phyloP scores from a whole-genome alignment of 345 rosid species.

The Erodium maritimum region DNA sequence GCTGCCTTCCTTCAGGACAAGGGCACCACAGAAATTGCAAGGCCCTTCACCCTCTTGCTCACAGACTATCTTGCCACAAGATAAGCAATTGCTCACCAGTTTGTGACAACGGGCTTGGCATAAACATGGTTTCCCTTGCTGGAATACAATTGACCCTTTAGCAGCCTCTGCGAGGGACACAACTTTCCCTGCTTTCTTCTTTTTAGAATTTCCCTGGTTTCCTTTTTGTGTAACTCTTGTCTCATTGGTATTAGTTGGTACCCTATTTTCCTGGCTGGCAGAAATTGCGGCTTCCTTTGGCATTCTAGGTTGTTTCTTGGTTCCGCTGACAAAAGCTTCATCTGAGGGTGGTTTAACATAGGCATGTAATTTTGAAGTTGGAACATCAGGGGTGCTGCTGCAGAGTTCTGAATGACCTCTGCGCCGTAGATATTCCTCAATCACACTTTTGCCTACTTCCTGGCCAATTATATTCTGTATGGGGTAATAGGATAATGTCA shows the following conservation, averaged over 20 bases:
- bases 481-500: not conserved
- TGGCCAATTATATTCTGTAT: conserved; percentile 73
- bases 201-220: conserved; percentile 40
- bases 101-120: conserved; percentile 85
- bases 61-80: conserved; percentile 93
- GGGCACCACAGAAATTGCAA: conserved; percentile 76
- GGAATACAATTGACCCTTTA: conserved; percentile 85
- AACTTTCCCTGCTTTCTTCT: conserved; percentile 81
- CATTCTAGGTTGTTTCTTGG: conserved; percentile 38
- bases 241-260: conserved; percentile 14
- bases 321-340: conserved; percentile 25
- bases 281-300: conserved; percentile 33
- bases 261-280: conserved; percentile 19
- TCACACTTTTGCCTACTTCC: conserved; percentile 58
- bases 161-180: conserved; percentile 90
- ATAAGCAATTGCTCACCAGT: conserved; percentile 83
- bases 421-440: conserved; percentile 56
- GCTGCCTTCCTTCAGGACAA: conserved; percentile 78
- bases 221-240: conserved; percentile 21
- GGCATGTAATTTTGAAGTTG: conserved; percentile 48
- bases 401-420: conserved; percentile 47
- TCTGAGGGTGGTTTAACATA: conserved; percentile 66
- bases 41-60: conserved; percentile 99
- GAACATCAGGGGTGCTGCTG: conserved; percentile 20
- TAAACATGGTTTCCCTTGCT: conserved; percentile 83